Percentiles rank a stretch among this genome's conserved stretches.
phyloP scores from a whole-genome alignment of 179 eudicot species.

The Amaranthus tricolor region DNA sequence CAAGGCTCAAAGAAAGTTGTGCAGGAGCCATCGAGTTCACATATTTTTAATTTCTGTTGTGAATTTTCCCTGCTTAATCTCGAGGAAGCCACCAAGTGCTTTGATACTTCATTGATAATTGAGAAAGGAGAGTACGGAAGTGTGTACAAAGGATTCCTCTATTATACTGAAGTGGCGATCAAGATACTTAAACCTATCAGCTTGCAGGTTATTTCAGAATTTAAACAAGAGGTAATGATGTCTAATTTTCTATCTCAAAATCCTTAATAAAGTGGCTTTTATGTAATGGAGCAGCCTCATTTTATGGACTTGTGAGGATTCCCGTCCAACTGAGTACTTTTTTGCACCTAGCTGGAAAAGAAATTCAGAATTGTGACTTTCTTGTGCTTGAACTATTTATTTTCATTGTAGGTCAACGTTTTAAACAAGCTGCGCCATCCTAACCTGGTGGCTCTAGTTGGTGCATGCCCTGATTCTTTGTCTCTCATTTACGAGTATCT shows the following conservation, averaged over 20 bases:
- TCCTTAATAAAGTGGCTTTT: too few relatives aligned
- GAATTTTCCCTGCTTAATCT: constrained; percentile 58
- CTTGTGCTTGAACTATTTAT: background rate
- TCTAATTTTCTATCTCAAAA: background rate
- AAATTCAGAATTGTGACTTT: background rate
- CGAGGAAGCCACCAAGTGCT: constrained; percentile 53
- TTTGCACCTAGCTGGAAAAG: too few relatives aligned
- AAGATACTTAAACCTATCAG: constrained; percentile 54
- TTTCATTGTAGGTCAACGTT: constrained; percentile 55
- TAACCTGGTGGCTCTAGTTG: constrained; percentile 71
- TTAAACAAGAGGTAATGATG: constrained; percentile 67
- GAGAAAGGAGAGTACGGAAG: constrained; percentile 79
- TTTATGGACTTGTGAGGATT: too few relatives aligned
- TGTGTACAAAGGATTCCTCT: constrained; percentile 59
- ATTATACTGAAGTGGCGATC: constrained; percentile 71
- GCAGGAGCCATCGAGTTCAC: constrained; percentile 29
- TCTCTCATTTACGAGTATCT: constrained; percentile 74
- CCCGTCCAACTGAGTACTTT: too few relatives aligned
- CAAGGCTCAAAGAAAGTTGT: constrained; percentile 43
- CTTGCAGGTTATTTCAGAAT: constrained; percentile 63
- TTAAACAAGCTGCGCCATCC: constrained; percentile 82
- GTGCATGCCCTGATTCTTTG: constrained; percentile 67
- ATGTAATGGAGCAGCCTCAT: too few relatives aligned
- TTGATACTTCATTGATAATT: constrained; percentile 56
- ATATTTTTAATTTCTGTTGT: constrained; percentile 37